Conservation (phyloP, 768 basidiomycete genomes). For the Suillus sp. region DNA sequence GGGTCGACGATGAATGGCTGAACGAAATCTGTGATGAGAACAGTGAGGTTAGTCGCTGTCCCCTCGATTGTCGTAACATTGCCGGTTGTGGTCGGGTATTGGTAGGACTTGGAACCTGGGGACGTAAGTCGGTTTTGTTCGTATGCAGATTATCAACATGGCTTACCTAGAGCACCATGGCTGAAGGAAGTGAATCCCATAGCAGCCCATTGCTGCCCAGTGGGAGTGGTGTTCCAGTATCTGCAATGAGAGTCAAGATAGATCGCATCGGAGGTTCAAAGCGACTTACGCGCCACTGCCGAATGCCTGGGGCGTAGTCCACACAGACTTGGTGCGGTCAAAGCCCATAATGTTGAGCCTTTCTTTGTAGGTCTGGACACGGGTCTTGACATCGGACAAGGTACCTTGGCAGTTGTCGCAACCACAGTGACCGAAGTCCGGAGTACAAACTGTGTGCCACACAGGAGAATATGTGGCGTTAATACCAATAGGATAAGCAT, state of each 20-base stretch:
- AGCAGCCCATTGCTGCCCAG: conserved; percentile 29
- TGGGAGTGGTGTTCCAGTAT: conserved; percentile 34
- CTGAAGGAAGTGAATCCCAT: conserved; percentile 28
- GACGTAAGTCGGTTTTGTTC: not conserved
- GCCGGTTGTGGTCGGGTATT: conserved; percentile 28
- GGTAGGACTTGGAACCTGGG: conserved; percentile 31
- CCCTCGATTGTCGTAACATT: conserved; percentile 28
- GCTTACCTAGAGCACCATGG: conserved; percentile 29
- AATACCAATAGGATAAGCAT: conserved; percentile 43
- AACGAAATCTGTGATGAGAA: conserved; percentile 11
- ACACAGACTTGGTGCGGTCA: conserved; percentile 66
- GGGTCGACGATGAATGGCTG: conserved; percentile 28
- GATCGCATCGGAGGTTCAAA: not conserved
- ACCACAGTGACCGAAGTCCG: conserved; percentile 73
- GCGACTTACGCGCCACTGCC: conserved; percentile 46
- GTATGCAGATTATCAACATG: not conserved
- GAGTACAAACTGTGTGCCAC: conserved; percentile 63
- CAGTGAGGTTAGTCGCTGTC: conserved; percentile 15
- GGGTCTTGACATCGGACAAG: conserved; percentile 62
- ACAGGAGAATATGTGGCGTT: conserved; percentile 63
- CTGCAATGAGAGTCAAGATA: conserved; percentile 17
- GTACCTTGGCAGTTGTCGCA: conserved; percentile 66
- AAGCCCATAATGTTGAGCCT: conserved; percentile 63
- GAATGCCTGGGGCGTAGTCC: conserved; percentile 80
- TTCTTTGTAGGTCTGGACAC: conserved; percentile 66